Conservation (phyloP, 176 grass and related monocot genomes). For the Themeda triandra region DNA sequence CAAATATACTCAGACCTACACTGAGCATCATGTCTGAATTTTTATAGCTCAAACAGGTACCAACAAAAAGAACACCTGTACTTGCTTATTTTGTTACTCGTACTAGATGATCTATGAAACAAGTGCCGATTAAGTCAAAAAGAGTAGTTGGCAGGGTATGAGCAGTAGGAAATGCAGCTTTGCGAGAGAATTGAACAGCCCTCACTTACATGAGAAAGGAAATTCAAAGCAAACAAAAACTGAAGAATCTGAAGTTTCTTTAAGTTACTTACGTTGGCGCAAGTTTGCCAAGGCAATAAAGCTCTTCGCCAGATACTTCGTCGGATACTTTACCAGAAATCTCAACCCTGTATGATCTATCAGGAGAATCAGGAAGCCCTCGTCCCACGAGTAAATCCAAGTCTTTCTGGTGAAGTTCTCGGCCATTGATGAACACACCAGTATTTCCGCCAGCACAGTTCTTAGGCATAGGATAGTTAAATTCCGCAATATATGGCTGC, state of each 20-base stretch:
- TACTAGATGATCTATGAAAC: not conserved
- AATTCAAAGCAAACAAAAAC: not conserved
- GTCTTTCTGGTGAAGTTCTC: constrained; percentile 93
- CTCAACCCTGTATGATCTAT: constrained; percentile 75
- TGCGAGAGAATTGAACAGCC: not conserved
- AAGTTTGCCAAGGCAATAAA: constrained; percentile 90
- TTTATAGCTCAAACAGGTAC: not conserved
- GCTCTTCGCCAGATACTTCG: constrained; percentile 79
- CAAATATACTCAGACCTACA: not conserved
- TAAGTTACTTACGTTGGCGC: constrained; percentile 97
- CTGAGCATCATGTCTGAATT: not conserved
- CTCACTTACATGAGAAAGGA: too few relatives aligned
- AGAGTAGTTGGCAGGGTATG: not conserved
- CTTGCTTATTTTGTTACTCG: not conserved
- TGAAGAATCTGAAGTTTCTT: not conserved
- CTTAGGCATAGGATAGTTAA: constrained; percentile 90
- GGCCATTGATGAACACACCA: constrained; percentile 70
- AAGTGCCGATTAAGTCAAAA: not conserved
- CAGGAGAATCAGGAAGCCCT: constrained; percentile 61
- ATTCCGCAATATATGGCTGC: constrained; percentile 82
- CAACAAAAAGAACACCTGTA: too few relatives aligned
- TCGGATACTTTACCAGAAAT: constrained; percentile 87
- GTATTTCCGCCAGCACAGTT: constrained; percentile 83
- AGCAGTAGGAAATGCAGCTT: not conserved
- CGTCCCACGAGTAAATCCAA: constrained; percentile 71